phyloP scores from a whole-genome alignment of 495 filamentous ascomycete species.

The Penicillium goetzii region DNA sequence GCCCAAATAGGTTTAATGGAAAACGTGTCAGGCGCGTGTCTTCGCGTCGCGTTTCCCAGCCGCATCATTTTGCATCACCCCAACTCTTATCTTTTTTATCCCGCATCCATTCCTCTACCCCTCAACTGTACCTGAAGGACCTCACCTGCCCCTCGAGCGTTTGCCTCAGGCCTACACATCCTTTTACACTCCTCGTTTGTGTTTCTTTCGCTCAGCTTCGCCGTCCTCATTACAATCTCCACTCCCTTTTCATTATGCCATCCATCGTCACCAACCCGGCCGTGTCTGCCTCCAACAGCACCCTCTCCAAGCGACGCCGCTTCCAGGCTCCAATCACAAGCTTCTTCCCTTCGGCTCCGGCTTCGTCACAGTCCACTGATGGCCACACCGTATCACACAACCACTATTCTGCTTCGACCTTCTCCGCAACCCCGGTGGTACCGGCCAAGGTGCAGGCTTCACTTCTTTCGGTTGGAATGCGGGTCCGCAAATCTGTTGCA shows the following conservation, averaged over 20 bases:
- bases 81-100: constrained; percentile 11
- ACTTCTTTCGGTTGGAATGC: constrained; percentile 87
- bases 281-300: constrained; percentile 26
- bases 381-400: constrained; percentile 38
- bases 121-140: neutral
- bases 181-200: neutral
- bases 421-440: constrained; percentile 52
- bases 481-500: constrained; percentile 85
- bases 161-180: neutral
- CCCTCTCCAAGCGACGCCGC: constrained; percentile 47
- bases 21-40: constrained; percentile 28
- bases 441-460: constrained; percentile 71
- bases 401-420: constrained; percentile 49
- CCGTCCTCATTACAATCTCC: neutral
- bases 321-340: constrained; percentile 53
- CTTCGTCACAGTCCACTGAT: constrained; percentile 21
- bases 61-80: constrained; percentile 25
- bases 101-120: constrained; percentile 18
- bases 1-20: constrained; percentile 32
- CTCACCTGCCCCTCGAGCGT: neutral
- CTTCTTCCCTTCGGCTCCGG: constrained; percentile 40
- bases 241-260: constrained; percentile 23
- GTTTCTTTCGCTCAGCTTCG: neutral
- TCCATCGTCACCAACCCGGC: constrained; percentile 18
- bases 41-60: constrained; percentile 25